Conservation (phyloP, 2,329 filamentous ascomycete genomes). For the Aureobasidium sp. region DNA sequence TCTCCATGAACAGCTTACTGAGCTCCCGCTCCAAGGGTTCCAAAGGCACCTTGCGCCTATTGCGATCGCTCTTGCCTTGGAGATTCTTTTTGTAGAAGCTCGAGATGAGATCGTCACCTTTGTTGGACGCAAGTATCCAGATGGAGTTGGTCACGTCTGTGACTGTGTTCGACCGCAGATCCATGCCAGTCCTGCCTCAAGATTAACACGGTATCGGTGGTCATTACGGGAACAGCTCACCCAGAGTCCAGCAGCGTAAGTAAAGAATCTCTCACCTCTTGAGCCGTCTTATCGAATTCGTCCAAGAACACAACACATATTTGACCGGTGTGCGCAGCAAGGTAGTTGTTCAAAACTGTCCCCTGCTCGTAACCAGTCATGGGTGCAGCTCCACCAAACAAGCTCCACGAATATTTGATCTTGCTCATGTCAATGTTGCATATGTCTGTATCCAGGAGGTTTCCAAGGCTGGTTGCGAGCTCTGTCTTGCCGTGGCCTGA, state of each 20-base stretch:
- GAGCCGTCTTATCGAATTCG: constrained; percentile 45
- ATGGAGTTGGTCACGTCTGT: constrained; percentile 42
- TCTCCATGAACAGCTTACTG: background rate
- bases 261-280: constrained; percentile 37
- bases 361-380: constrained; percentile 27
- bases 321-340: constrained; percentile 32
- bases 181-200: constrained; percentile 20
- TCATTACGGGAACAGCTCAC: constrained; percentile 26
- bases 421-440: background rate
- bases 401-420: background rate
- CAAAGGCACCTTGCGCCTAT: background rate
- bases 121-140: constrained; percentile 45
- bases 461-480: constrained; percentile 36
- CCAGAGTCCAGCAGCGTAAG: constrained; percentile 41
- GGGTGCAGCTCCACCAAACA: background rate
- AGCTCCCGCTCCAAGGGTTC: background rate
- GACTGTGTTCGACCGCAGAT: constrained; percentile 30
- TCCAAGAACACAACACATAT: constrained; percentile 44
- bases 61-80: constrained; percentile 20
- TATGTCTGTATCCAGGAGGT: constrained; percentile 36
- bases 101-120: constrained; percentile 35
- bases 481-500: constrained; percentile 47
- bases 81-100: constrained; percentile 32
- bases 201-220: no score
- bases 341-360: constrained; percentile 43